A percentile compares a stretch with the other conserved stretches of the same genome.
These are phyloP conservation scores for Suillus luteus DNA, from an alignment of 768 basidiomycete species.

Conservation along the genomic window DNA sequence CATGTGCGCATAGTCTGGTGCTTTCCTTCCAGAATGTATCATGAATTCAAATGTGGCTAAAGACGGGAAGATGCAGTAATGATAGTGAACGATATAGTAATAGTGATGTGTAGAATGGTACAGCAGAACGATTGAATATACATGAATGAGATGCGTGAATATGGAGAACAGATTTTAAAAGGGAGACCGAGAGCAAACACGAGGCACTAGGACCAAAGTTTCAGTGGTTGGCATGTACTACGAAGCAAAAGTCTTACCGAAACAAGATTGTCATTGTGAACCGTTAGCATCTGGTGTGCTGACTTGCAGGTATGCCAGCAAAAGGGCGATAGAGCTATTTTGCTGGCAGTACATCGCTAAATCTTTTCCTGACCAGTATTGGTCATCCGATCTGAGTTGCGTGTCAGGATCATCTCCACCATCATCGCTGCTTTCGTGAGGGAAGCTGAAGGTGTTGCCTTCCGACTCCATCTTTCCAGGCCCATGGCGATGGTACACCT, in stretches of 20 bases:
- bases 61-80: conserved; percentile 25
- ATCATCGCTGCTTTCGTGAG: conserved; percentile 33
- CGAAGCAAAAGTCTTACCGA: conserved; percentile 24
- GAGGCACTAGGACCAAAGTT: conserved; percentile 19
- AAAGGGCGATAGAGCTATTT: conserved; percentile 81
- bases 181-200: conserved; percentile 33
- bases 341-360: conserved; percentile 84
- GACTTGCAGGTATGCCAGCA: conserved; percentile 66
- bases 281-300: conserved; percentile 42
- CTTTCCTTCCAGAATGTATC: conserved; percentile 16
- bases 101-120: conserved; percentile 25
- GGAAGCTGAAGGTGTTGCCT: conserved; percentile 29
- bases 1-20: not conserved
- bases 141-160: conserved; percentile 26
- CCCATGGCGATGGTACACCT: conserved; percentile 63
- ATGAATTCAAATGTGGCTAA: conserved; percentile 21
- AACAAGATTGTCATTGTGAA: conserved; percentile 22
- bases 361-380: conserved; percentile 79
- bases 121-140: conserved; percentile 31
- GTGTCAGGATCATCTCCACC: conserved; percentile 33
- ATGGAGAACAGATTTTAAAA: conserved; percentile 23
- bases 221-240: not conserved
- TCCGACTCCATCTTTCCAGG: conserved; percentile 67
- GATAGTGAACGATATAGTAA: conserved; percentile 28
- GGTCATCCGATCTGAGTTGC: conserved; percentile 44